Percentiles rank a stretch among this genome's conserved stretches.
Conservation (phyloP, 73 alveolate species). For the Tetrahymena thermophila region DNA sequence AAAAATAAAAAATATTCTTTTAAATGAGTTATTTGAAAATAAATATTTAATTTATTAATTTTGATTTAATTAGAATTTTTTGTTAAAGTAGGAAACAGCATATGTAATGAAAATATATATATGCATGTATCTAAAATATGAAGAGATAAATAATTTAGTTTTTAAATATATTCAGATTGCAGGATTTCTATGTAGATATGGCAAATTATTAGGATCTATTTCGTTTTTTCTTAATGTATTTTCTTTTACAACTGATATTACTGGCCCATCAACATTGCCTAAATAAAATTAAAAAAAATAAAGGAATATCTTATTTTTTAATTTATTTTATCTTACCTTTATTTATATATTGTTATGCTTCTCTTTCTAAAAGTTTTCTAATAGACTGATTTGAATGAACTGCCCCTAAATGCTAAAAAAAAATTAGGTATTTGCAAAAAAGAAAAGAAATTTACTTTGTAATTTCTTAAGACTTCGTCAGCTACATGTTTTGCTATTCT, state of each 20-base stretch:
- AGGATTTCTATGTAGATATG: conserved; percentile 85
- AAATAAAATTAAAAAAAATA: not conserved
- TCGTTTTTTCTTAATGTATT: conserved; percentile 51
- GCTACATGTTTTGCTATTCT: conserved; percentile 77
- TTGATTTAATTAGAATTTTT: no score
- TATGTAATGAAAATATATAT: not conserved
- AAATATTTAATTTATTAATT: no score
- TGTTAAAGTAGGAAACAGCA: no score
- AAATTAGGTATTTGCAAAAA: not conserved
- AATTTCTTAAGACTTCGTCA: conserved; percentile 59
- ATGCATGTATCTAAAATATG: not conserved
- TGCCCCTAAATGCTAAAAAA: conserved; percentile 13
- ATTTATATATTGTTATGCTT: conserved; percentile 51
- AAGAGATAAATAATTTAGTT: no score
- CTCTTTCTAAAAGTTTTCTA: conserved; percentile 70
- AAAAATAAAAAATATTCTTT: no score
- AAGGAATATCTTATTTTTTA: not conserved
- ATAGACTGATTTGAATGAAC: conserved; percentile 69
- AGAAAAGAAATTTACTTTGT: conserved; percentile 30
- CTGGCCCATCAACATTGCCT: conserved; percentile 61
- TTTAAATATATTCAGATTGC: conserved; percentile 56
- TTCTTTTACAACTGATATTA: conserved; percentile 62
- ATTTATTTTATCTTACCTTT: conserved; percentile 4
- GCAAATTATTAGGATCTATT: conserved; percentile 71
- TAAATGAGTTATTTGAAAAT: no score